Percentiles rank a stretch among this genome's conserved stretches.
phyloP scores from a whole-genome alignment of 805 yeast species.

The Candida sphagnicola region DNA sequence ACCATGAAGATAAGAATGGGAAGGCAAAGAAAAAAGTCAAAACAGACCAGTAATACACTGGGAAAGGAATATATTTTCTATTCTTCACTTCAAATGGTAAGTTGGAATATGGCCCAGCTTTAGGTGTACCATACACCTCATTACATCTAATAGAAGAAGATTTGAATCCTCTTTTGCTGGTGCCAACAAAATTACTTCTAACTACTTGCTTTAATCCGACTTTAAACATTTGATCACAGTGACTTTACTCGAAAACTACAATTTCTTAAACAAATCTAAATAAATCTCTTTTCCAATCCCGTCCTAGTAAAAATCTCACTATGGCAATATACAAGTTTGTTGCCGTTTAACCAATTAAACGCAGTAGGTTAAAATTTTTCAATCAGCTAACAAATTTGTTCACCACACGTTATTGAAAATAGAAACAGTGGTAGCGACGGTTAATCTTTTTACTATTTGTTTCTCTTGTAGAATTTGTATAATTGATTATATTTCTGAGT shows the following conservation, averaged over 20 bases:
- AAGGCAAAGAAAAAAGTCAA: conserved; percentile 46
- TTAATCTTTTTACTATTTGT: no score
- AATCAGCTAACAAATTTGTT: background rate
- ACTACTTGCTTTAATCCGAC: conserved; percentile 1
- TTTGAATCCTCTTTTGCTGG: conserved; percentile 40
- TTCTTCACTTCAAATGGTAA: conserved; percentile 91
- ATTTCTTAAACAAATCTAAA: background rate
- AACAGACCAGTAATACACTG: conserved; percentile 76
- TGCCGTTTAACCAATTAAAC: background rate
- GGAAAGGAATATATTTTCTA: conserved; percentile 82
- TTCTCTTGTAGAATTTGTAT: no score
- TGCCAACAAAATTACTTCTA: background rate
- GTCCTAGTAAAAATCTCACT: no score
- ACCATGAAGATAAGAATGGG: conserved; percentile 77
- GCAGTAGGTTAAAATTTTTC: background rate
- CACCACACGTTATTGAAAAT: background rate
- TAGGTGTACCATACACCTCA: conserved; percentile 36
- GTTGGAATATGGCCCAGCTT: conserved; percentile 79
- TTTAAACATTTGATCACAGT: background rate
- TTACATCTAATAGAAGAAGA: conserved; percentile 36
- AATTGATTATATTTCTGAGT: background rate
- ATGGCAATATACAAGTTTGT: background rate
- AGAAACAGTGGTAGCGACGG: no score
- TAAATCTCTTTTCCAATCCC: no score
- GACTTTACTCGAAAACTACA: background rate